Base-by-base conservation (phyloP, 73 alveolate species). In the Paraurostyla sp. region DNA sequence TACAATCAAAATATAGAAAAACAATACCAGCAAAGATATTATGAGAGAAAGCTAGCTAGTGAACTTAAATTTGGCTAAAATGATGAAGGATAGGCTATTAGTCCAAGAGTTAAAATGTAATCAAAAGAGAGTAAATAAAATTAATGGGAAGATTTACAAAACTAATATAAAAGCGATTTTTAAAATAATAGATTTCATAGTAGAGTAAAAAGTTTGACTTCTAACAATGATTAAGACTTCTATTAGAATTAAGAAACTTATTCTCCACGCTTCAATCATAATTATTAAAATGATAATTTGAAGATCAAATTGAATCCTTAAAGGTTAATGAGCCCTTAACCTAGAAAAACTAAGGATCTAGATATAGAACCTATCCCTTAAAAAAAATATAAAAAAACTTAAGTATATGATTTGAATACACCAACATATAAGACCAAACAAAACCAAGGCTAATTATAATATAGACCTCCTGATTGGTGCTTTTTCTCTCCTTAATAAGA, bases 401-500 rank as follows among this genome's bases (percentile, higher is more conserved):
- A 36, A 36, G 36, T n/a, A n/a, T 40, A 41, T 36, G 42, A 9
- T 36, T 15, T 13, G 35, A n/a, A 20, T 22, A 25, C n/a, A n/a
- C 59, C 11, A 69, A 69, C 42, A 11, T n/a, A n/a, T 32, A 69
- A 69, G 50, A 60, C 22, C 22, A 62, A 62, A 7, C 23, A 46
- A 73, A 73, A 29, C 27, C 27, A 20, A 45, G 71, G 16, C 20
- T 25, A 30, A 15, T 2, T 3, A 73, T 20, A 56, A 73, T 48
- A 48, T 46, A 15, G 41, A 73, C 54, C 86, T 3, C 86, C 71
- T 73, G 52, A 73, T 25, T 73, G 71, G 86, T 23, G 32, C 20
- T 73, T 48, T 33, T 73, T 73, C 33, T 73, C 86, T 6, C 86
- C 86, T 73, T 25, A 73, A 25, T 45, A 4, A 2, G 86, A 73